phyloP scores from a whole-genome alignment of 495 filamentous ascomycete species.

The Talaromyces stipitatus region DNA sequence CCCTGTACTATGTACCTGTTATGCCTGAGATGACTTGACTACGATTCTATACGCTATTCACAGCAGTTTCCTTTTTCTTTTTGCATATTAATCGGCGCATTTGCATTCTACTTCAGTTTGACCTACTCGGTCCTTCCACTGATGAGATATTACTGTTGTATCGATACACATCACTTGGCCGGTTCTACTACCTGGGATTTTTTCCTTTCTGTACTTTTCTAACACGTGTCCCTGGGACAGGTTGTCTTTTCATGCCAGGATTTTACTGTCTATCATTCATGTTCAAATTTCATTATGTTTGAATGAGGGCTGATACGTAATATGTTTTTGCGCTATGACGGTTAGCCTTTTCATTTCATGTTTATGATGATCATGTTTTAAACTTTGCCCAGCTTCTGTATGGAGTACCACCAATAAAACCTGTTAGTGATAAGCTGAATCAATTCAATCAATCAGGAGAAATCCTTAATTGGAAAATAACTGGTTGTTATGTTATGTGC shows the following conservation, averaged over 20 bases:
- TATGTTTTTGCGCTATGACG: background rate
- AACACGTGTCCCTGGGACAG: background rate
- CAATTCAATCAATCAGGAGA: background rate
- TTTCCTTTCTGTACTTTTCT: background rate
- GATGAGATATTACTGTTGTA: background rate
- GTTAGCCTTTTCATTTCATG: background rate
- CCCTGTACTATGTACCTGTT: background rate
- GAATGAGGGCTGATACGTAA: background rate
- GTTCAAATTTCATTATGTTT: background rate
- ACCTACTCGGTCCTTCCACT: background rate
- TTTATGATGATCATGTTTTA: background rate
- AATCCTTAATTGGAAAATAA: background rate
- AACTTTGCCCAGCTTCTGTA: background rate
- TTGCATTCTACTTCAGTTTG: background rate
- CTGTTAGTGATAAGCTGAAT: background rate
- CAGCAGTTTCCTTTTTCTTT: background rate
- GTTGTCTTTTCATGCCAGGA: background rate
- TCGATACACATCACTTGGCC: background rate
- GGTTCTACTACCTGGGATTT: background rate
- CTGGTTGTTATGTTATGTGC: background rate
- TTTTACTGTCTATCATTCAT: background rate
- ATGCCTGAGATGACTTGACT: background rate
- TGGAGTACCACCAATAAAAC: background rate
- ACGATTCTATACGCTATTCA: background rate
- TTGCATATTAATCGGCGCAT: constrained; percentile 1